Evolutionary conservation across 495 filamentous ascomycete genomes (phyloP).

Genomic region (Acidomyces sp.): DNA sequence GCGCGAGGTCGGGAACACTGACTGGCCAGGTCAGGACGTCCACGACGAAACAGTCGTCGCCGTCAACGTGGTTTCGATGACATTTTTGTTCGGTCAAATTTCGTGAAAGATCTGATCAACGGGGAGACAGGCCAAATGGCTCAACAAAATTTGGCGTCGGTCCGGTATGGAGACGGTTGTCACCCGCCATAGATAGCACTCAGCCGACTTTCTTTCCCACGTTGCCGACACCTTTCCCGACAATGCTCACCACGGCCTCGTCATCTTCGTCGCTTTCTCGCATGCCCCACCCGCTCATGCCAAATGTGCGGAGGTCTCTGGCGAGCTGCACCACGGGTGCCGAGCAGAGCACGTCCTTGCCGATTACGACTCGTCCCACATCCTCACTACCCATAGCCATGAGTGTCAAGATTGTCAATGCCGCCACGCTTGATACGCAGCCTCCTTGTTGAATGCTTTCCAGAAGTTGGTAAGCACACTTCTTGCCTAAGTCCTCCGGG

Average conservation of each 20-base stretch:
- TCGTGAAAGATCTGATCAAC: no score
- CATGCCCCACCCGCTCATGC: slow-evolving; percentile 75
- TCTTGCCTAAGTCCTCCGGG: slow-evolving; percentile 79
- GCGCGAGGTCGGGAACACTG: no score
- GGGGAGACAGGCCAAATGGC: no score
- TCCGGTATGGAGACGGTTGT: no score
- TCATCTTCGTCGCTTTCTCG: slow-evolving; percentile 55
- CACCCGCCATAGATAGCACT: no score
- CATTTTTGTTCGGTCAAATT: no score
- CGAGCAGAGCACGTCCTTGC: slow-evolving; percentile 64
- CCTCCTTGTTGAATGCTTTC: slow-evolving; percentile 73
- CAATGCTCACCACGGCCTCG: slow-evolving; percentile 78
- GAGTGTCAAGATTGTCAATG: slow-evolving; percentile 58
- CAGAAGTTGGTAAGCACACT: slow-evolving; percentile 78
- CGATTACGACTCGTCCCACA: slow-evolving; percentile 50
- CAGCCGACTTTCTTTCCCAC: slow-evolving; percentile 87
- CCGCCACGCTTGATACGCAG: slow-evolving; percentile 57
- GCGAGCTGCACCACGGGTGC: slow-evolving; percentile 67
- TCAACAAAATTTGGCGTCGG: no score
- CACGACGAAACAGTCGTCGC: no score
- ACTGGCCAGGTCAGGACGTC: no score
- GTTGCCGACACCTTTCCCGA: slow-evolving; percentile 90
- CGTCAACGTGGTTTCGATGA: no score
- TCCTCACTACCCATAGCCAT: slow-evolving; percentile 92
- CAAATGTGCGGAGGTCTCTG: slow-evolving; percentile 73